Evolutionary conservation across 2,329 filamentous ascomycete genomes (phyloP).

Genomic region (Trichoderma citrinoviride): DNA sequence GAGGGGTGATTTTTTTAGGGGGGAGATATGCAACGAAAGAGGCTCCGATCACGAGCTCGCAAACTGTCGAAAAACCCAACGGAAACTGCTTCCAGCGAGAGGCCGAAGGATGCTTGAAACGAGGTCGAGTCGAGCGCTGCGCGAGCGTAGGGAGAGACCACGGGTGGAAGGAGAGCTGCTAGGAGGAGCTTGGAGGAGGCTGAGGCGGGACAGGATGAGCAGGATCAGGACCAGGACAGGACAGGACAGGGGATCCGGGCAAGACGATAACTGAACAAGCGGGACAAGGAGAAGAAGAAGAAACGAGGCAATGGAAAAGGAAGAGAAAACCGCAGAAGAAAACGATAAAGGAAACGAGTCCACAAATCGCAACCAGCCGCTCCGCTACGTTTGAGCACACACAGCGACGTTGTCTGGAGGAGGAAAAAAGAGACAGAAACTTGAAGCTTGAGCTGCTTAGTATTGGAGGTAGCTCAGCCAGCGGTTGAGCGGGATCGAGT

Average conservation of each 20-base stretch:
- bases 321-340: conserved; percentile 27
- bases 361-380: conserved; percentile 28
- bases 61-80: background rate
- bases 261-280: conserved; percentile 16
- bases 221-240: background rate
- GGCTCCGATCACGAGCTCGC: conserved; percentile 16
- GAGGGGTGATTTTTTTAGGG: conserved; percentile 14
- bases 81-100: background rate
- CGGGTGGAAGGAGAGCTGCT: background rate
- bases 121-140: background rate
- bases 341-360: conserved; percentile 29
- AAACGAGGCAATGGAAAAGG: conserved; percentile 24
- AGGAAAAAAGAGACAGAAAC: conserved; percentile 16
- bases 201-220: conserved; percentile 13
- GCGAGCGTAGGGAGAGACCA: background rate
- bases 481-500: background rate
- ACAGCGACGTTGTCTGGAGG: conserved; percentile 22
- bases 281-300: conserved; percentile 24
- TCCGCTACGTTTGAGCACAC: conserved; percentile 21
- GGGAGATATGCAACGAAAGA: conserved; percentile 8
- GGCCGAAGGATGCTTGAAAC: background rate
- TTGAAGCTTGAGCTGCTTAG: too few relatives aligned
- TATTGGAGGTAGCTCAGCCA: too few relatives aligned
- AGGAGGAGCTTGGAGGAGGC: conserved; percentile 3
- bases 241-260: conserved; percentile 19